These are phyloP conservation scores for Davidsoniella eucalypti DNA, from an alignment of 2,329 filamentous ascomycete genomes.

Conservation along the genomic window DNA sequence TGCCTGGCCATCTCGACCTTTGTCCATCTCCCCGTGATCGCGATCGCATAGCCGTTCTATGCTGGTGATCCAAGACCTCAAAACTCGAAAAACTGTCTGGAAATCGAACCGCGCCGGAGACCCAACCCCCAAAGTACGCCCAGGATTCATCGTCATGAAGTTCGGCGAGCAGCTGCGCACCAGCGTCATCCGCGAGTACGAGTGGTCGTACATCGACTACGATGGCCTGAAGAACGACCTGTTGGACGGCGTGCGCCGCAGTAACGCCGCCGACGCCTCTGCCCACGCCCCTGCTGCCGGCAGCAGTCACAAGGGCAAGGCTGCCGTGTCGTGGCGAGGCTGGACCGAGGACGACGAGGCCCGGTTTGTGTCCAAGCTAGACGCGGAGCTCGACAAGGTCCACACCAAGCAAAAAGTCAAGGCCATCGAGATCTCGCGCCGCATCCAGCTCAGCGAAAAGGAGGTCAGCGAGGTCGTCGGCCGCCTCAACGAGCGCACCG, in stretches of 20 bases:
- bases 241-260: constrained; percentile 41
- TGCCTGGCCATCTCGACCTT: not conserved
- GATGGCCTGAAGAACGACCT: constrained; percentile 80
- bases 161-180: constrained; percentile 95
- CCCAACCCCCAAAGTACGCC: constrained; percentile 23
- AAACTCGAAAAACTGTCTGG: constrained; percentile 27
- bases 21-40: too few relatives aligned
- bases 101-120: constrained; percentile 20
- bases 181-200: constrained; percentile 90
- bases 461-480: constrained; percentile 81
- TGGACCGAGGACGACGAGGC: constrained; percentile 92
- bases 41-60: constrained; percentile 19
- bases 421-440: constrained; percentile 82
- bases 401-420: constrained; percentile 96
- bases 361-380: constrained; percentile 70
- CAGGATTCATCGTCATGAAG: constrained; percentile 49
- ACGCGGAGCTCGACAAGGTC: constrained; percentile 90
- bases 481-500: constrained; percentile 48
- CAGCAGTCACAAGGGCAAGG: constrained; percentile 17
- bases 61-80: constrained; percentile 37
- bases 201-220: constrained; percentile 98
- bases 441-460: constrained; percentile 73
- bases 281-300: constrained; percentile 16
- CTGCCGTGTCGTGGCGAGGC: constrained; percentile 24
- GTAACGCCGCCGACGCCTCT: constrained; percentile 21